Conservation (phyloP, 1,139 yeast species). For the Candida pseudocylindracea region DNA sequence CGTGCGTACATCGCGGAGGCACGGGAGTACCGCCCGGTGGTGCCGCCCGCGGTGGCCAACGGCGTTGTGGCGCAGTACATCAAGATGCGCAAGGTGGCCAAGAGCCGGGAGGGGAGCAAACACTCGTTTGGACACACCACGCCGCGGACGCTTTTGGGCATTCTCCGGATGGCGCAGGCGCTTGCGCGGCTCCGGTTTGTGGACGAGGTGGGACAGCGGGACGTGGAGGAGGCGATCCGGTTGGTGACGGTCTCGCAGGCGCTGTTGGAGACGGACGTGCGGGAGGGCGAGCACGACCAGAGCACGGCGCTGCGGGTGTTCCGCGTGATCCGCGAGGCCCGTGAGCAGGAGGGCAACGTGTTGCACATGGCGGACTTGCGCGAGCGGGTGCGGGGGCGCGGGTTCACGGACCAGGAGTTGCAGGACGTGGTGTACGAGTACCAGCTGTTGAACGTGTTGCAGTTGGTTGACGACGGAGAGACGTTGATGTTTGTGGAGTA, state of each 20-base stretch:
- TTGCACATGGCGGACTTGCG: constrained; percentile 37
- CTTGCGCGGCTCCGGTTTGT: constrained; percentile 76
- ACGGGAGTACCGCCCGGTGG: constrained; percentile 64
- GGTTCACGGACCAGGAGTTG: constrained; percentile 64
- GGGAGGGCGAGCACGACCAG: constrained; percentile 24
- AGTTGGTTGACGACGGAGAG: constrained; percentile 43
- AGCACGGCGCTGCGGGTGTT: constrained; percentile 34
- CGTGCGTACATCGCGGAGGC: constrained; percentile 83
- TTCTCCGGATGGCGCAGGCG: constrained; percentile 86
- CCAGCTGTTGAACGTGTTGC: constrained; percentile 56
- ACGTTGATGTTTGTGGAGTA: constrained; percentile 19
- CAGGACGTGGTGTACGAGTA: constrained; percentile 60
- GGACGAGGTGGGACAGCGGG: constrained; percentile 44
- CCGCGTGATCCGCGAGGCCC: constrained; percentile 32
- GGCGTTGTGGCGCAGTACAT: constrained; percentile 76
- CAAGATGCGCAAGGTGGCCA: constrained; percentile 80
- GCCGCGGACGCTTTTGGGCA: constrained; percentile 84
- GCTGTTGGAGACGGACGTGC: constrained; percentile 39
- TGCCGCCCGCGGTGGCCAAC: constrained; percentile 74
- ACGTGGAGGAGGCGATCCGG: constrained; percentile 91
- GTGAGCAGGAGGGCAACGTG: constrained; percentile 22
- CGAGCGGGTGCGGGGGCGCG: constrained; percentile 59
- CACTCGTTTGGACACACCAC: constrained; percentile 80
- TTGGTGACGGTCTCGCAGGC: constrained; percentile 71
- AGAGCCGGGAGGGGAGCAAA: constrained; percentile 53